Percentiles rank a stretch among this genome's conserved stretches.
Evolutionary conservation across 2,329 filamentous ascomycete genomes (phyloP).

Genomic region (Myriosclerotinia scirpicola): DNA sequence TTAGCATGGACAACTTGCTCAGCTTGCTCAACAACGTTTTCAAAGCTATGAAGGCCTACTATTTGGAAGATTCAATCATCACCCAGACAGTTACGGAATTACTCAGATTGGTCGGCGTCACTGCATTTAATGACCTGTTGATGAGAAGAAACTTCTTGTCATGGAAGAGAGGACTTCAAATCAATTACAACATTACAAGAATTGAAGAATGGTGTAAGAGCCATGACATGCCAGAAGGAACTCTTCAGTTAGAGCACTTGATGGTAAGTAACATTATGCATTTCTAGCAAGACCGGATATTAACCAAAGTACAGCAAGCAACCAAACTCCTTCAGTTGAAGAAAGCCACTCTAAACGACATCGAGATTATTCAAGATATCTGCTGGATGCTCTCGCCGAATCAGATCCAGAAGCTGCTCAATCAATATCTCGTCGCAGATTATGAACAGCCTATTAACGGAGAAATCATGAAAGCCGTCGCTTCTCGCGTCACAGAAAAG

Average conservation of each 20-base stretch:
- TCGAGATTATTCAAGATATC: constrained; percentile 99
- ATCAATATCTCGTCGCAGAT: constrained; percentile 97
- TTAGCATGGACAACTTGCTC: constrained; percentile 98
- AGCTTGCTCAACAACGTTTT: constrained; percentile 95
- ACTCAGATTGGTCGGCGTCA: constrained; percentile 88
- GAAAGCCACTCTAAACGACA: constrained; percentile 98
- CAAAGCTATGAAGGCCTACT: constrained; percentile 98
- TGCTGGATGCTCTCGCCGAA: constrained; percentile 99
- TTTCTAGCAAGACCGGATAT: constrained; percentile 37
- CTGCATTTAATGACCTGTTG: constrained; percentile 95
- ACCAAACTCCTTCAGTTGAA: constrained; percentile 97
- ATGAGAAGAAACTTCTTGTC: constrained; percentile 98
- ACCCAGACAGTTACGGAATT: constrained; percentile 94
- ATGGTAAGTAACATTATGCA: constrained; percentile 62
- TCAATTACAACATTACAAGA: constrained; percentile 99
- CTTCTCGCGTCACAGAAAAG: constrained; percentile 96
- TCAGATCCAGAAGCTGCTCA: constrained; percentile 97
- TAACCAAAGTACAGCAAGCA: constrained; percentile 65
- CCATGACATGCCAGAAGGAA: constrained; percentile 98
- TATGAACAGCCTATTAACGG: constrained; percentile 99
- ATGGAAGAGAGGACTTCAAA: constrained; percentile 98
- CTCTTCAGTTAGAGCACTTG: constrained; percentile 92
- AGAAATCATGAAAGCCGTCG: constrained; percentile 99
- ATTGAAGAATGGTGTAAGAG: constrained; percentile 99
- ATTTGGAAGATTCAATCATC: constrained; percentile 93